Evolutionary conservation across 495 filamentous ascomycete species (phyloP).

Genomic region (Trichoderma virens): DNA sequence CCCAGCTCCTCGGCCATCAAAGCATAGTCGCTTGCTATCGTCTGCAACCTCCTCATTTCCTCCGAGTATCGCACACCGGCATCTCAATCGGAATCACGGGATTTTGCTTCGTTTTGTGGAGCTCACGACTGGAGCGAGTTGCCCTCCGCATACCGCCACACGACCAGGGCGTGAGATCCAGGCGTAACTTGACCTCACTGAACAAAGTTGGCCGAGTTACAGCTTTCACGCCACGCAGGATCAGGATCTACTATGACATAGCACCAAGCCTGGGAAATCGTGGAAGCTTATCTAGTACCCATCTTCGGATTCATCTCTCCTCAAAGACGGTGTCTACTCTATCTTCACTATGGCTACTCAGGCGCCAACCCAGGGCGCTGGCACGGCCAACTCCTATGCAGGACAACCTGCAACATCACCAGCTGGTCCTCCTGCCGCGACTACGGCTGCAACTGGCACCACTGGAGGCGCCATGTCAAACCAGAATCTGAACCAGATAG

Average conservation of each 20-base stretch:
- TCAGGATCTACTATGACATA: neutral
- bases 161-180: neutral
- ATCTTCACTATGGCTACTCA: neutral
- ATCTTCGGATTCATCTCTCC: neutral
- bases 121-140: neutral
- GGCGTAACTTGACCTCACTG: neutral
- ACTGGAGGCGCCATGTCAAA: slow-evolving; percentile 31
- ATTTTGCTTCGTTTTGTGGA: neutral
- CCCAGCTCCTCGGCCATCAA: neutral
- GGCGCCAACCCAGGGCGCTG: neutral
- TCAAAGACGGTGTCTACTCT: neutral
- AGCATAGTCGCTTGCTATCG: neutral
- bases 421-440: slow-evolving; percentile 13
- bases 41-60: neutral
- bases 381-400: neutral
- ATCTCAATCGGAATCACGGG: neutral
- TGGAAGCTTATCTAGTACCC: too few relatives aligned
- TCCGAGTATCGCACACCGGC: neutral
- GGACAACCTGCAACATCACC: neutral
- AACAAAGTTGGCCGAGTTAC: neutral
- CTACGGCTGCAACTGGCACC: slow-evolving; percentile 18
- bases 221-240: neutral
- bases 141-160: neutral
- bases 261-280: neutral
- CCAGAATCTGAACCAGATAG: slow-evolving; percentile 94